Conservation (phyloP, 2,329 filamentous ascomycete species). For the Hawksworthiomyces lignivorus region DNA sequence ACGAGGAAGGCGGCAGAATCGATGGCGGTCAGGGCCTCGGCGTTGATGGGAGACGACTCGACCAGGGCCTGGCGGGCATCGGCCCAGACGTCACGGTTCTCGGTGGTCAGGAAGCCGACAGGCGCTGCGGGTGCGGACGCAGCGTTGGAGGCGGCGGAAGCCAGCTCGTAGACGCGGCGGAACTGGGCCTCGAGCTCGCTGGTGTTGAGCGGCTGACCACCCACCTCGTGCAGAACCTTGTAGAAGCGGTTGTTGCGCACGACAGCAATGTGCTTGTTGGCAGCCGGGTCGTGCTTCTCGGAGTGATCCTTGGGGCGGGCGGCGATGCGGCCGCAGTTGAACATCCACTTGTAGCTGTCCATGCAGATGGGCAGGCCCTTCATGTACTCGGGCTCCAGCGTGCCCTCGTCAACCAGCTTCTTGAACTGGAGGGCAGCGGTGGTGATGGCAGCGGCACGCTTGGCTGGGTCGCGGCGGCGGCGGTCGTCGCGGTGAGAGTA, state of each 20-base stretch:
- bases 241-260: slow-evolving; percentile 97
- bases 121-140: slow-evolving; percentile 47
- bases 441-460: slow-evolving; percentile 85
- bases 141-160: slow-evolving; percentile 36
- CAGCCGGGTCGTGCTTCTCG: slow-evolving; percentile 63
- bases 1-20: slow-evolving; percentile 86
- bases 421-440: slow-evolving; percentile 89
- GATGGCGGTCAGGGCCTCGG: slow-evolving; percentile 67
- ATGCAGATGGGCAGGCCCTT: slow-evolving; percentile 95
- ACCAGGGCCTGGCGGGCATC: slow-evolving; percentile 73
- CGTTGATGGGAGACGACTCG: slow-evolving; percentile 70
- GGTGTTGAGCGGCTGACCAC: slow-evolving; percentile 78
- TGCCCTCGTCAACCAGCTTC: slow-evolving; percentile 74
- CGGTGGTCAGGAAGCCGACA: slow-evolving; percentile 77
- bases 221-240: slow-evolving; percentile 76
- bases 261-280: slow-evolving; percentile 78
- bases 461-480: slow-evolving; percentile 75
- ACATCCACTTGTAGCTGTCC: slow-evolving; percentile 99
- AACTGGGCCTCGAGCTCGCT: slow-evolving; percentile 89
- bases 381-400: slow-evolving; percentile 96
- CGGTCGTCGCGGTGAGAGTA: slow-evolving; percentile 96
- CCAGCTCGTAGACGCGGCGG: slow-evolving; percentile 71
- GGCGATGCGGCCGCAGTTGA: slow-evolving; percentile 84
- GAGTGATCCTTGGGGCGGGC: slow-evolving; percentile 75
- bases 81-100: slow-evolving; percentile 91